phyloP scores from a whole-genome alignment of 2,329 filamentous ascomycete species.

The Metarhizium album region DNA sequence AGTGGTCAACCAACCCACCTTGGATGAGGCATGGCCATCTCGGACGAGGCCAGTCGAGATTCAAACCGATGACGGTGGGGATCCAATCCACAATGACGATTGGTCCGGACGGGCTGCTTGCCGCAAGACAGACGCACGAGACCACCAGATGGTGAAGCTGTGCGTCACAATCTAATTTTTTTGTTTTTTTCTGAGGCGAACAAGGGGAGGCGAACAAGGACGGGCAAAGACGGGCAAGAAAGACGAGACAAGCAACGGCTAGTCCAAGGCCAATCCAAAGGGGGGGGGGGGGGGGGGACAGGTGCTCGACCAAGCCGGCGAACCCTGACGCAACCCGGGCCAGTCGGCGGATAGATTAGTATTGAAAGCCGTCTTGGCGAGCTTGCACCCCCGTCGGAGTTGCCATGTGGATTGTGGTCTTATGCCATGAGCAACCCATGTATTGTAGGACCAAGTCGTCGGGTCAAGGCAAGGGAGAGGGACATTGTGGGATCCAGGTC shows the following conservation, averaged over 20 bases:
- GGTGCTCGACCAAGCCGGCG: no score
- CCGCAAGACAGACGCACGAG: not conserved
- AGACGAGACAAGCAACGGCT: no score
- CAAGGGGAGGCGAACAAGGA: no score
- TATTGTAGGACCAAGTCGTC: not conserved
- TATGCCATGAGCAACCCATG: not conserved
- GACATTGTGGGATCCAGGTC: not conserved
- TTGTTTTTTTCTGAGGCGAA: no score
- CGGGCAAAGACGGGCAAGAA: no score
- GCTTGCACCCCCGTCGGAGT: not conserved
- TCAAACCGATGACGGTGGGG: not conserved
- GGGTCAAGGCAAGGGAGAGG: not conserved
- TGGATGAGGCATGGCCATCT: not conserved
- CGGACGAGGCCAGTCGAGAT: not conserved
- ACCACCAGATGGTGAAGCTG: not conserved
- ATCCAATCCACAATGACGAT: not conserved
- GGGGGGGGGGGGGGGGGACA: no score
- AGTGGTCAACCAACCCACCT: not conserved
- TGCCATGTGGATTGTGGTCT: not conserved
- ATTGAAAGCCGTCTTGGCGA: no score
- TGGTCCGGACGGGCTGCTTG: not conserved
- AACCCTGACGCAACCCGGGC: no score
- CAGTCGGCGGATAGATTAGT: no score
- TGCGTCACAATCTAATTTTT: not conserved
- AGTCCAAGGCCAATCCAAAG: no score